Evolutionary conservation across 345 rosid species (phyloP).

Genomic region (Eucalyptus sp.): DNA sequence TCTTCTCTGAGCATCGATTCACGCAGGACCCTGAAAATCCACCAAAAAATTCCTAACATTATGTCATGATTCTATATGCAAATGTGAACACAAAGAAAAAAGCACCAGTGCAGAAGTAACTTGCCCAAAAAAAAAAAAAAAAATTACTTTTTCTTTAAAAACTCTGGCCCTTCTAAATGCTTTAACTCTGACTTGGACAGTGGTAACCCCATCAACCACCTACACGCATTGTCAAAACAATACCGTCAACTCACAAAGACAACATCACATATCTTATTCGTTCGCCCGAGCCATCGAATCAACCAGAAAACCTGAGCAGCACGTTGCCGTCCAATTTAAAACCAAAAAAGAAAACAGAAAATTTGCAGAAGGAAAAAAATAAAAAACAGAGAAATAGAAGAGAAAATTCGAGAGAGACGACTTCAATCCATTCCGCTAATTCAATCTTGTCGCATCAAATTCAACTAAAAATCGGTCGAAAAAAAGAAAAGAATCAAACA

Average conservation of each 20-base stretch:
- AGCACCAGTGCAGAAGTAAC: not conserved
- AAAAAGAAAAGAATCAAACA: not conserved
- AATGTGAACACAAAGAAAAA: not conserved
- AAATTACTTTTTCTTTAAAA: slow-evolving; percentile 33
- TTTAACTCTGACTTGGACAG: slow-evolving; percentile 17
- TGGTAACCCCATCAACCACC: slow-evolving; percentile 69
- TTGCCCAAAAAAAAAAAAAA: too few relatives aligned
- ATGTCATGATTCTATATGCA: not conserved
- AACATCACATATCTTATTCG: not conserved
- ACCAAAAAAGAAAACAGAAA: not conserved
- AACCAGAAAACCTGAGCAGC: not conserved
- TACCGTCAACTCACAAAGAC: not conserved
- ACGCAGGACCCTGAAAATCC: slow-evolving; percentile 34
- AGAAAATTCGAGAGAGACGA: not conserved
- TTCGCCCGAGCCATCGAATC: not conserved
- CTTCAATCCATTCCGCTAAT: not conserved
- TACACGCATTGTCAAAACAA: slow-evolving; percentile 4
- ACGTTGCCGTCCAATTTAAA: not conserved
- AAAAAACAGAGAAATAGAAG: not conserved
- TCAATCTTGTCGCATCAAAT: not conserved
- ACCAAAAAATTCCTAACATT: not conserved
- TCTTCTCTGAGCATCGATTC: slow-evolving; percentile 76
- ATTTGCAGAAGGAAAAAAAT: not conserved
- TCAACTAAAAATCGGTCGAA: not conserved
- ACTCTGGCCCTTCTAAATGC: slow-evolving; percentile 15